Base-by-base conservation (phyloP, 331 rosid species). In the Quercus phellos region DNA sequence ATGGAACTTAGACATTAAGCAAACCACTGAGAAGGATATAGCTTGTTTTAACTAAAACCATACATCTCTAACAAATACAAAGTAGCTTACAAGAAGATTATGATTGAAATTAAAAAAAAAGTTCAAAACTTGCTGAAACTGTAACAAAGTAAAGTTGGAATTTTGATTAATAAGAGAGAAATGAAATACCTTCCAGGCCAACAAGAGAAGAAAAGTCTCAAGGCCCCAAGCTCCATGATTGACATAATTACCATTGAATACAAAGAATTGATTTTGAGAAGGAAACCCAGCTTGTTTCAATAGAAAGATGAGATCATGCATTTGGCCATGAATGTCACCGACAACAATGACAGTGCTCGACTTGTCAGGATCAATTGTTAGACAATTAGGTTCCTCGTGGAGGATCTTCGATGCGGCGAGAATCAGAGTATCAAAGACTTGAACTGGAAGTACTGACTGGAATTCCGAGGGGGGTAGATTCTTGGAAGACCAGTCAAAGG, bases 171-270 rank as follows among this genome's bases (percentile, higher is more conserved):
- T 8, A 38, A 38, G 46, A 38, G 46, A 6, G 71, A 73, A 22
- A 55, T 68, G 75, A 58, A 38, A 85, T 89, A 92, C 98, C 98
- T 94, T 94, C 96, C 93, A 92, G 26, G 95, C 96, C 81, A 90
- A 85, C 84, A 94, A 88, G 87, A 88, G 87, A 85, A 92, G 76
- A 70, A 92, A 79, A 46, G 90, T 94, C 85, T 94, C 98, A 83
- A 94, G 63, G 46, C 98, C 96, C 91, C 88, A 82, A 71, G 95
- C 92, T 85, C 97, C 97, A 73, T 81, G 84, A 80, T 84, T 85
- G 38, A 94, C 96, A 82, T 94, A 94, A 59, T 92, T 88, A 55
- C 98, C 98, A 86, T 88, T 92, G 84, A 90, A 92, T 76, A 94
- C 89, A 78, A 85, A 94, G 72, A 77, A 82, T 74, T 84, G 97